Evolutionary conservation across 2,329 filamentous ascomycete genomes (phyloP).

Genomic region (Blastomyces silverae): DNA sequence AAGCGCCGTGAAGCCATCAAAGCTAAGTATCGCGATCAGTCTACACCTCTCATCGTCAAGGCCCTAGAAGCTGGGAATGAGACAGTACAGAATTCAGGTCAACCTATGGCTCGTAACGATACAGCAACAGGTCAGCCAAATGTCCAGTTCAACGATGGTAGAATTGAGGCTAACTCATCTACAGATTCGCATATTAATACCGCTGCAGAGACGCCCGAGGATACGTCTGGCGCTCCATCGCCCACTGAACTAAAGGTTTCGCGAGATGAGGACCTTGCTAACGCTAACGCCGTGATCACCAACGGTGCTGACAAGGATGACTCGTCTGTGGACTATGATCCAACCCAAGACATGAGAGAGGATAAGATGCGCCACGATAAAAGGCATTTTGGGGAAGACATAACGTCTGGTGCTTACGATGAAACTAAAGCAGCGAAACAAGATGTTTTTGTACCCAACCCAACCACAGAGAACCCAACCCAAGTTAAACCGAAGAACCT

Average conservation of each 20-base stretch:
- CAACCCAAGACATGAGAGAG: conserved; percentile 79
- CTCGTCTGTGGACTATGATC: conserved; percentile 86
- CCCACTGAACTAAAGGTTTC: conserved; percentile 57
- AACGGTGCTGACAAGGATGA: conserved; percentile 56
- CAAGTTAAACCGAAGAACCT: conserved; percentile 46
- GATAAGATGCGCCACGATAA: conserved; percentile 66
- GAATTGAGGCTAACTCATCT: conserved; percentile 26
- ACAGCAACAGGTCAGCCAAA: conserved; percentile 36
- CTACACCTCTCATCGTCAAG: conserved; percentile 61
- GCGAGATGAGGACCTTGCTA: conserved; percentile 62
- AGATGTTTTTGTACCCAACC: conserved; percentile 46
- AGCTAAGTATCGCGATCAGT: conserved; percentile 67
- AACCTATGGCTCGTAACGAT: conserved; percentile 38
- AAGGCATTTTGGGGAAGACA: conserved; percentile 53
- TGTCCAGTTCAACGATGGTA: background rate
- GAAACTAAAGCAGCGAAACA: conserved; percentile 51
- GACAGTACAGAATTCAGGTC: conserved; percentile 44
- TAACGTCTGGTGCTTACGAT: conserved; percentile 51
- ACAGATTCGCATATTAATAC: conserved; percentile 36
- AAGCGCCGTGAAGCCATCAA: conserved; percentile 78
- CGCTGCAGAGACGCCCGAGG: conserved; percentile 44
- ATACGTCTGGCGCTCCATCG: conserved; percentile 45
- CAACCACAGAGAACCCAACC: conserved; percentile 32
- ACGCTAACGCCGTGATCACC: conserved; percentile 39
- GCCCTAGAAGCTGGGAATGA: conserved; percentile 60